These are phyloP conservation scores for Racocetra persica DNA, from an alignment of 371 early-diverging fungal species.

Conservation along the genomic window DNA sequence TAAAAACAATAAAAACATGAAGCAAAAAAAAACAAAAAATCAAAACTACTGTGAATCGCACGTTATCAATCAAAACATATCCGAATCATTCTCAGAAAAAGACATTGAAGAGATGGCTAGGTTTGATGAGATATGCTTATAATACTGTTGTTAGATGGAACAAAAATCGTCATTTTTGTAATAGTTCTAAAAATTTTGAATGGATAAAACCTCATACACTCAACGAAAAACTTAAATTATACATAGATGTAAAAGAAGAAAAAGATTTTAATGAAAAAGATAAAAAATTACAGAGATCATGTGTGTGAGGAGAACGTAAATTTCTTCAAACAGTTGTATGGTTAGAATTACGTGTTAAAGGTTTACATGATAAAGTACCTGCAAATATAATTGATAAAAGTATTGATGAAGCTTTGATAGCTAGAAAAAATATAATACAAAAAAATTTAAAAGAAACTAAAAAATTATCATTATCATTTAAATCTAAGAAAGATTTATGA, in stretches of 20 bases:
- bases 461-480: too few species aligned
- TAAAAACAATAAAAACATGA: background rate
- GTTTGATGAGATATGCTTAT: background rate
- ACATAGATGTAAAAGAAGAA: background rate
- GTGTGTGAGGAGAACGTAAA: background rate
- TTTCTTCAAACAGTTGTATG: constrained; percentile 14
- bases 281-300: constrained; percentile 21
- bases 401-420: constrained; percentile 14
- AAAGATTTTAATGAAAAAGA: constrained; percentile 22
- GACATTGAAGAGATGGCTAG: background rate
- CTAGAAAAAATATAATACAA: constrained; percentile 22
- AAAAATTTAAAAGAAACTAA: too few species aligned
- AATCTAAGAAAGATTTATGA: constrained; percentile 6
- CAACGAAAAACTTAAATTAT: constrained; percentile 4
- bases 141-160: constrained; percentile 19
- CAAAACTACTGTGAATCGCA: background rate
- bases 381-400: constrained; percentile 5
- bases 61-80: background rate
- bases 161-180: constrained; percentile 20
- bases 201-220: constrained; percentile 12
- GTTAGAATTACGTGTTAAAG: constrained; percentile 24
- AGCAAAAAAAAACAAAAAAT: background rate
- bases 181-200: constrained; percentile 13
- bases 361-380: constrained; percentile 5
- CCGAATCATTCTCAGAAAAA: constrained; percentile 20